A percentile compares a stretch with the other conserved stretches of the same genome.
These are phyloP conservation scores for Thelonectria rubi DNA, from an alignment of 2,329 filamentous ascomycete genomes.

Conservation along the genomic window DNA sequence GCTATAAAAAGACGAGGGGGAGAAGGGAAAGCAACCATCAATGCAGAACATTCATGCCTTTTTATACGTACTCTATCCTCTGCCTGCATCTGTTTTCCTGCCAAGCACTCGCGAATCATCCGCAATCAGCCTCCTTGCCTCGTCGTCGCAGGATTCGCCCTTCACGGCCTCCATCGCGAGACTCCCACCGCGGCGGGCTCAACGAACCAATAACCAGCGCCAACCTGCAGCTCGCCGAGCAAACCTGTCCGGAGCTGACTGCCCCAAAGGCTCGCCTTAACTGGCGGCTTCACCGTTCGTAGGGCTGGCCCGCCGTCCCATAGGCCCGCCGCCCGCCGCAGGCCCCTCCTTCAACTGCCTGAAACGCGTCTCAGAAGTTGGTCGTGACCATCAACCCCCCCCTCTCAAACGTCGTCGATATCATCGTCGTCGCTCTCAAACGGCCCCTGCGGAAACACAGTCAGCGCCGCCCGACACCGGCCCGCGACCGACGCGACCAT, in stretches of 20 bases:
- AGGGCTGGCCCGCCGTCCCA: slow-evolving; percentile 17
- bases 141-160: background rate
- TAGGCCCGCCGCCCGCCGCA: slow-evolving; percentile 1
- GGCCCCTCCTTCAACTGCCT: slow-evolving; percentile 12
- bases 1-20: too few relatives aligned
- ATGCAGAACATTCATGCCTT: too few relatives aligned
- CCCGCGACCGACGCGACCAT: too few relatives aligned
- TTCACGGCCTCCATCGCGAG: background rate
- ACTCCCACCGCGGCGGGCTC: background rate
- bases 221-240: background rate
- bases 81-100: too few relatives aligned
- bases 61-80: too few relatives aligned
- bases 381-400: slow-evolving; percentile 13
- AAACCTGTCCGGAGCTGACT: background rate
- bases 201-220: background rate
- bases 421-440: background rate
- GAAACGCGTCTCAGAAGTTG: slow-evolving; percentile 26
- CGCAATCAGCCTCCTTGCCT: too few relatives aligned
- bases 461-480: too few relatives aligned
- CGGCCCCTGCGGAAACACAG: too few relatives aligned
- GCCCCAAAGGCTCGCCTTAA: background rate
- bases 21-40: too few relatives aligned
- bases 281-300: background rate
- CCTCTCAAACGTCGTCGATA: background rate
- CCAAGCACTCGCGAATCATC: too few relatives aligned